phyloP scores from a whole-genome alignment of 2,329 filamentous ascomycete species.

The Venturia oleaginea region DNA sequence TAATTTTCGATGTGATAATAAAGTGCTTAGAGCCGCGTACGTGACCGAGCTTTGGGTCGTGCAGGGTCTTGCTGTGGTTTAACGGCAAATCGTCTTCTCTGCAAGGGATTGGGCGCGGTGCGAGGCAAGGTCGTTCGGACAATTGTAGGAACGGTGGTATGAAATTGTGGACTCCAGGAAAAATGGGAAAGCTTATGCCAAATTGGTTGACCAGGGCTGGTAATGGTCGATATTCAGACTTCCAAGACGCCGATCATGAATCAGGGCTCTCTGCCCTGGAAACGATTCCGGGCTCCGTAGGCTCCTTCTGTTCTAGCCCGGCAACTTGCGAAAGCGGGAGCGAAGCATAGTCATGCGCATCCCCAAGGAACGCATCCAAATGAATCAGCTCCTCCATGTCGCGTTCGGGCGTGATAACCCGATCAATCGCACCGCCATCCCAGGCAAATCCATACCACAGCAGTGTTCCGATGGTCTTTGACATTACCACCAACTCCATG shows the following conservation, averaged over 20 bases:
- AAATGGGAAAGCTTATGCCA: background rate
- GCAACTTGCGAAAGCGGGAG: background rate
- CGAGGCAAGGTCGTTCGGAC: background rate
- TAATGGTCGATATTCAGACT: background rate
- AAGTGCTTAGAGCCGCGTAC: background rate
- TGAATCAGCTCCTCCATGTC: slow-evolving; percentile 47
- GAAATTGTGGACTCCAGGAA: background rate
- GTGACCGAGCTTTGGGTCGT: background rate
- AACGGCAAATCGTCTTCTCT: background rate
- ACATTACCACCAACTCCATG: slow-evolving; percentile 30
- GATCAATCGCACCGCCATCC: slow-evolving; percentile 50
- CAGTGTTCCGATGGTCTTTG: slow-evolving; percentile 47
- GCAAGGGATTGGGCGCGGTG: background rate
- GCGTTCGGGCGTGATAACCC: slow-evolving; percentile 43
- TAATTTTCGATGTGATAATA: background rate
- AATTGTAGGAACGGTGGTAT: background rate
- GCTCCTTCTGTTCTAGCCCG: background rate
- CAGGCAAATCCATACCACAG: slow-evolving; percentile 58
- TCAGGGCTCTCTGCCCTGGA: background rate
- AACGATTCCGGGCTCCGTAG: background rate
- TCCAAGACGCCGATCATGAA: background rate
- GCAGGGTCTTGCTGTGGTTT: background rate
- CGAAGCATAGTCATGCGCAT: background rate
- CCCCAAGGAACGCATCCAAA: slow-evolving; percentile 36
- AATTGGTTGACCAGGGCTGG: background rate